A percentile compares a stretch with the other conserved stretches of the same genome.
Evolutionary conservation across 495 filamentous ascomycete genomes (phyloP).

Genomic region (Lentithecium fluviatile): DNA sequence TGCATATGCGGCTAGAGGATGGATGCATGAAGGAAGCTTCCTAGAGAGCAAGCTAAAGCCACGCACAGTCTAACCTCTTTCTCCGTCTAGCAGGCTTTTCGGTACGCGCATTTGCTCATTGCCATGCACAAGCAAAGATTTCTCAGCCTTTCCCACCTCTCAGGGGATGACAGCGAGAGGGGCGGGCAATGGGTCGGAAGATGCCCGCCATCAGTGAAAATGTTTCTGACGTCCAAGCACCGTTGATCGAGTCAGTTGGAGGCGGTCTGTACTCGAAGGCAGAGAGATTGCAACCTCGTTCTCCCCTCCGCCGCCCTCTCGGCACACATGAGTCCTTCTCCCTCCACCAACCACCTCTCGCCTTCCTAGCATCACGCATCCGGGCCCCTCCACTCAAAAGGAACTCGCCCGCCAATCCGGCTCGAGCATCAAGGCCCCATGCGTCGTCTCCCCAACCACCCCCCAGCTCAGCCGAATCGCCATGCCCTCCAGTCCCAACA

Average conservation of each 20-base stretch:
- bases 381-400: neutral
- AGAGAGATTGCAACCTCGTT: neutral
- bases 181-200: no score
- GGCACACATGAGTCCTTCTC: neutral
- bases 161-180: neutral
- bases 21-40: constrained; percentile 22
- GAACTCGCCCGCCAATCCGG: constrained; percentile 3
- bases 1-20: constrained; percentile 33
- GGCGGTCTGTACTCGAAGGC: neutral
- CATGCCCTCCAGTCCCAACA: constrained; percentile 3
- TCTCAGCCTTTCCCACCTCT: constrained; percentile 5
- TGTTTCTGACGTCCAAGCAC: neutral
- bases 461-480: neutral
- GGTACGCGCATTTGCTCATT: neutral
- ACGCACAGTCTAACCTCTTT: constrained; percentile 4
- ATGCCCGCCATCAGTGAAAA: no score
- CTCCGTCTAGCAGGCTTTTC: constrained; percentile 7
- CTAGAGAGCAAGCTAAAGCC: neutral
- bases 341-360: constrained; percentile 13
- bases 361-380: neutral
- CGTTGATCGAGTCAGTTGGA: neutral
- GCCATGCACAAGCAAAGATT: neutral
- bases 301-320: neutral
- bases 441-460: neutral
- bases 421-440: neutral